phyloP scores from a whole-genome alignment of 345 rosid genomes.

The Gossypium anomalum region DNA sequence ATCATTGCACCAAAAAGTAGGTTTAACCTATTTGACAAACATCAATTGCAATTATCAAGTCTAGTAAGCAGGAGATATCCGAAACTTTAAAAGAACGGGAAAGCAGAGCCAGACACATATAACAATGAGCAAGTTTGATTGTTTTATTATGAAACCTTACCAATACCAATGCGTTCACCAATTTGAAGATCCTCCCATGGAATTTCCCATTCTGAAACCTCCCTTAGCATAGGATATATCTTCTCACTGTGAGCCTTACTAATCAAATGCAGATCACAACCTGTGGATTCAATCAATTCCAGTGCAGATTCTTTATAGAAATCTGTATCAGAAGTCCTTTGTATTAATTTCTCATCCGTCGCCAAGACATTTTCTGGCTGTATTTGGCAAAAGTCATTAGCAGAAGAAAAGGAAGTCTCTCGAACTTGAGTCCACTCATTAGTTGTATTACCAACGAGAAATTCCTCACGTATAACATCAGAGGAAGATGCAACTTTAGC shows the following conservation, averaged over 20 bases:
- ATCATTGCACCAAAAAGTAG: slow-evolving; percentile 1
- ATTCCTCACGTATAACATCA: slow-evolving; percentile 32
- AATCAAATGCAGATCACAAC: slow-evolving; percentile 26
- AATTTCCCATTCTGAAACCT: slow-evolving; percentile 88
- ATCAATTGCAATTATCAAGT: slow-evolving; percentile 1
- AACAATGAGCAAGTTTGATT: slow-evolving; percentile 4
- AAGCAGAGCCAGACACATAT: not conserved
- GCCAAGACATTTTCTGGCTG: slow-evolving; percentile 30
- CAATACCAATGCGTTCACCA: slow-evolving; percentile 97
- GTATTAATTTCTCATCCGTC: slow-evolving; percentile 18
- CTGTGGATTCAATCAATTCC: slow-evolving; percentile 26
- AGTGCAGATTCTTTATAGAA: slow-evolving; percentile 31
- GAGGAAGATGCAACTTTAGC: slow-evolving; percentile 29
- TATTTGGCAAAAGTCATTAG: slow-evolving; percentile 34
- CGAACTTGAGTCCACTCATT: slow-evolving; percentile 23
- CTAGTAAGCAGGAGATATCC: not conserved
- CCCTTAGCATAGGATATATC: slow-evolving; percentile 63
- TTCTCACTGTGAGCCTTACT: slow-evolving; percentile 44
- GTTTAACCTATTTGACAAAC: slow-evolving; percentile 1
- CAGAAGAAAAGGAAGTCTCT: slow-evolving; percentile 25
- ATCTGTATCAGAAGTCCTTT: slow-evolving; percentile 26
- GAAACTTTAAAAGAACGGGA: not conserved
- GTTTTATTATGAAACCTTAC: slow-evolving; percentile 38
- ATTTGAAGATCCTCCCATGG: slow-evolving; percentile 91
- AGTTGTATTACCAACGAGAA: slow-evolving; percentile 25